Base-by-base conservation (phyloP, 352 stramenopile genomes). In the Phytopythium ostracodes region DNA sequence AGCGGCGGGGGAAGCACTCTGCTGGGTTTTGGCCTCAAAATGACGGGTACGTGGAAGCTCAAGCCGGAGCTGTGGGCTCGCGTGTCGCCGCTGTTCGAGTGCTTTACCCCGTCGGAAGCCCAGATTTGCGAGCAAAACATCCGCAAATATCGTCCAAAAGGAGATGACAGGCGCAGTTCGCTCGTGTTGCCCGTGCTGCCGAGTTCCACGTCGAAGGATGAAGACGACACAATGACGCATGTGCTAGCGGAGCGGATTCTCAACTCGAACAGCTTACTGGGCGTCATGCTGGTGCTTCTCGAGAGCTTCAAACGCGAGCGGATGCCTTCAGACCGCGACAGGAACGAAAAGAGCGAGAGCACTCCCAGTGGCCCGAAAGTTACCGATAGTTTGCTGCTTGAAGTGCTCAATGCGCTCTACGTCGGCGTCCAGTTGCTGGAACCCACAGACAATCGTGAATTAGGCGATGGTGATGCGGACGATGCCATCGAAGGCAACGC, bases 71-170 rank as follows among this genome's bases (percentile, higher is more conserved):
- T 81, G 2, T 94, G 85, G 85, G 56, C 57, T 6, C 66, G 70
- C 31, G 67, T 94, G 6, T 89, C 81, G 3, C 77, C 79, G 12
- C 61, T 85, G 12, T 94, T 91, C 61, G 85, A 94, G 64, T 87
- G 75, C 47, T 94, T 91, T 58, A 90, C 79, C 24, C 81, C 81
- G 1, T 84, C 79, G 1, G 85, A 94, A 54, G 68, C 79, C 2
- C 82, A 94, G 50, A 68, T 85, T 35, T 88, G 77, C 33, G 85
- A 94, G 42, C 82, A 92, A 57, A 92, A 94, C 47, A 64, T 89
- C 9, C 77, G 72, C 40, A 87, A 85, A 47, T 66, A 75, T 31
- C 24, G 73, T 44, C 24, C 29, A 50, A 73, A 63, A 53, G 50
- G 51, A 20, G 29, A 50, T 40, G 22, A 15, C 25, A 38, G 35